These are phyloP conservation scores for Mariannaea sp. DNA, from an alignment of 2,329 filamentous ascomycete species.

Conservation along the genomic window DNA sequence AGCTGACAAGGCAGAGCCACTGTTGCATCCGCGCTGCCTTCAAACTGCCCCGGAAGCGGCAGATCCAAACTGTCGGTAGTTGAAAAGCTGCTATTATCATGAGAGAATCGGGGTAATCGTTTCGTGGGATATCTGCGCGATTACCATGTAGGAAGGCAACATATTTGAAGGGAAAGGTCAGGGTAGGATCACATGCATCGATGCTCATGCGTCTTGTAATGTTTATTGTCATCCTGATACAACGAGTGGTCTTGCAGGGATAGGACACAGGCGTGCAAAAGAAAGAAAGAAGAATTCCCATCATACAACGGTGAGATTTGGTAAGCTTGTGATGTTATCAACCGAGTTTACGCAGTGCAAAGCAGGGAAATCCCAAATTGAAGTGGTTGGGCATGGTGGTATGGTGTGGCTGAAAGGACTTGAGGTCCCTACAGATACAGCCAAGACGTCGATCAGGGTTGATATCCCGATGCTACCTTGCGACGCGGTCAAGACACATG, in stretches of 20 bases:
- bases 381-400: neutral
- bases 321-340: no score
- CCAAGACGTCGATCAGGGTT: constrained; percentile 14
- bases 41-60: constrained; percentile 11
- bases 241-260: constrained; percentile 3
- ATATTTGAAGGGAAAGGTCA: neutral
- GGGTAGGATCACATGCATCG: constrained; percentile 9
- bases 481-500: constrained; percentile 11
- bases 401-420: neutral
- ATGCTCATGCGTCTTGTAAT: constrained; percentile 14
- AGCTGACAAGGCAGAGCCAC: constrained; percentile 21
- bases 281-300: neutral
- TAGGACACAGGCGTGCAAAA: neutral
- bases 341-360: no score
- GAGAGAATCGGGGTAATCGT: neutral
- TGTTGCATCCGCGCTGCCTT: neutral
- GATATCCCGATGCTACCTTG: constrained; percentile 1
- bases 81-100: constrained; percentile 3
- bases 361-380: no score
- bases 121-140: neutral
- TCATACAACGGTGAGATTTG: neutral
- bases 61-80: constrained; percentile 24
- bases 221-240: neutral
- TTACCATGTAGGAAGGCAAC: neutral
- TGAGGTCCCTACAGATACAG: neutral